Base-by-base conservation (phyloP, 495 filamentous ascomycete genomes). In the Aspergillus heteromorphus region DNA sequence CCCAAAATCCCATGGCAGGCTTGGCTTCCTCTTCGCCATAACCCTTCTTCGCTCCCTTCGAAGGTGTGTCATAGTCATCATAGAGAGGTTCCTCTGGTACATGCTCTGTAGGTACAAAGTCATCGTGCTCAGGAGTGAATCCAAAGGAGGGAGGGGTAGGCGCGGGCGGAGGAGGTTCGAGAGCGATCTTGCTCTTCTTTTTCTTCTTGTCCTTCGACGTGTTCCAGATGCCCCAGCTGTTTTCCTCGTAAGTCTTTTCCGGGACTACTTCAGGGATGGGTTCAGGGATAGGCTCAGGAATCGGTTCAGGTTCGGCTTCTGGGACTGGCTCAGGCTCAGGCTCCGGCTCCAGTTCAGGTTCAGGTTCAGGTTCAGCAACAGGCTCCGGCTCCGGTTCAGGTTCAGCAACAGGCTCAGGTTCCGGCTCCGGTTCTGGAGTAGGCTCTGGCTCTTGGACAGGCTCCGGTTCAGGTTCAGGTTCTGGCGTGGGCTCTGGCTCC, bases 91-190 rank as follows among this genome's bases (percentile, higher is more conserved):
- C 61, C 40, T 62, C 59, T 18, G 56, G 48, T 9, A 64, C 53
- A 45, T 70, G 60, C 18, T 64, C 63, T 21, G 59, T 58, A 20
- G 64, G 51, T 20, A 53, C 42, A 2, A 50, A 60, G 19, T 64
- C 59, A 20, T 76, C 73, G 11, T 73, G 70, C 19, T 78, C 79
- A 17, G 70, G 75, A 16, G 64, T 72, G 11, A 75, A 57, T 21
- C 72, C 69, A 66, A 79, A 67, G 55, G 76, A 72, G 58, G 79
- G 78, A 20, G 77, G 76, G 19, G 75, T 78, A 9, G 72, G 80
- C 56, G 70, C 75, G 43, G 65, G 81, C 51, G 76, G 83, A 59
- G 75, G 77, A 48, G 69, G 73, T 40, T 72, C 75, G 29, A 66
- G 68, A 17, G 68, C 63, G 25, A 69, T 67, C 42, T 73, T 66